Percentiles rank a stretch among this genome's conserved stretches.
These are phyloP conservation scores for Hypholoma sublateritium DNA, from an alignment of 768 basidiomycete species.

Conservation along the genomic window DNA sequence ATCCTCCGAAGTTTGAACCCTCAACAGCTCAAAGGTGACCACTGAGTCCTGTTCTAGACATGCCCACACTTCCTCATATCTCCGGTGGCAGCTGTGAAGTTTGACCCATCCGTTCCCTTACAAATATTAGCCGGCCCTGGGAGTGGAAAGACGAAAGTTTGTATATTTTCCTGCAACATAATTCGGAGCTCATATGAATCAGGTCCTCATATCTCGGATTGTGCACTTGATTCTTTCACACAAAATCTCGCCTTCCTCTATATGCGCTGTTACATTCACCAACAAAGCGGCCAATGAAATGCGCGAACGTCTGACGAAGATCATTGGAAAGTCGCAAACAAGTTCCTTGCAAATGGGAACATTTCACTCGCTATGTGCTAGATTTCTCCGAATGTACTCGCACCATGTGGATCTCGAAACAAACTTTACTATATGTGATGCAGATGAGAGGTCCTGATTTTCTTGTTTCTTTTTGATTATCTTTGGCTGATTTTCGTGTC, in stretches of 20 bases:
- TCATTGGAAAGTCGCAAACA: constrained; percentile 64
- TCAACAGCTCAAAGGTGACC: constrained; percentile 15
- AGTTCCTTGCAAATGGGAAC: constrained; percentile 67
- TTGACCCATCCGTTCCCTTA: constrained; percentile 58
- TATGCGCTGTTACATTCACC: constrained; percentile 85
- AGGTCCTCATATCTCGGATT: constrained; percentile 69
- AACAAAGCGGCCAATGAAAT: constrained; percentile 92
- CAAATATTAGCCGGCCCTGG: constrained; percentile 84
- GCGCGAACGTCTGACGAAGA: constrained; percentile 62
- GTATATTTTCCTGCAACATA: background rate
- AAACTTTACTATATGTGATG: constrained; percentile 84
- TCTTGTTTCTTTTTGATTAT: background rate
- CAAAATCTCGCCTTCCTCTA: constrained; percentile 49
- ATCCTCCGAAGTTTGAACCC: constrained; percentile 5
- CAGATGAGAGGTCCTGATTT: constrained; percentile 66
- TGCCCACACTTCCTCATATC: background rate
- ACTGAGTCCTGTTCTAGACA: background rate
- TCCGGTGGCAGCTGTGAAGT: constrained; percentile 56
- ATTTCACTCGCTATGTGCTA: constrained; percentile 75
- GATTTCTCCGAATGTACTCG: constrained; percentile 68
- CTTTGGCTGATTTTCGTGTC: constrained; percentile 4
- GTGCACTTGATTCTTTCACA: constrained; percentile 62
- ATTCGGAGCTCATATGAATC: background rate
- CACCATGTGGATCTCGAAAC: constrained; percentile 53
- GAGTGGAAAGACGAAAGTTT: constrained; percentile 68